These are phyloP conservation scores for Gastrodia elata DNA, from an alignment of 106 monocot species.

Conservation along the genomic window DNA sequence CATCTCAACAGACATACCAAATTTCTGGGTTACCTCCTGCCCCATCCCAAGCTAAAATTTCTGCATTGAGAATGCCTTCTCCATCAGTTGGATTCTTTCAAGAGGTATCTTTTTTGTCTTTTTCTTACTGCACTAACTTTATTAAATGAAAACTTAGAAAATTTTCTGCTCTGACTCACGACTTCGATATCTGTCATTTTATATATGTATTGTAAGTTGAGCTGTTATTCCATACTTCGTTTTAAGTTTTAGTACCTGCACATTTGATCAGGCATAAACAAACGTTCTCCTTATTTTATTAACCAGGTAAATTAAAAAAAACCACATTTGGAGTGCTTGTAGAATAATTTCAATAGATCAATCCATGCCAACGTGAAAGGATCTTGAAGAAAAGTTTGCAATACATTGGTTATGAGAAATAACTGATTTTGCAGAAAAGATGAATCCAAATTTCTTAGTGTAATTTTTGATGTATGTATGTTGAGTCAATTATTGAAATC, in stretches of 20 bases:
- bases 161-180: background rate
- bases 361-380: background rate
- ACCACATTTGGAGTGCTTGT: background rate
- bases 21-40: slow-evolving; percentile 10
- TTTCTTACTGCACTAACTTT: background rate
- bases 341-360: background rate
- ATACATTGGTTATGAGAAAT: background rate
- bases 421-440: background rate
- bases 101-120: slow-evolving; percentile 36
- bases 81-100: slow-evolving; percentile 66
- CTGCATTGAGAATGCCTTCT: slow-evolving; percentile 65
- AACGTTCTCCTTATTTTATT: background rate
- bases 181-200: background rate
- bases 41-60: slow-evolving; percentile 30
- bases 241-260: background rate
- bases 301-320: background rate
- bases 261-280: background rate
- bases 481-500: background rate
- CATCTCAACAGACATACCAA: slow-evolving; percentile 11
- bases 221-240: background rate
- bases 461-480: background rate
- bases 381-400: background rate
- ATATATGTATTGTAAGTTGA: background rate
- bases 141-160: background rate
- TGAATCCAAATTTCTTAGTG: background rate